A percentile compares a stretch with the other conserved stretches of the same genome.
These are phyloP conservation scores for Clonostachys byssicola DNA, from an alignment of 2,329 filamentous ascomycete genomes.

Conservation along the genomic window DNA sequence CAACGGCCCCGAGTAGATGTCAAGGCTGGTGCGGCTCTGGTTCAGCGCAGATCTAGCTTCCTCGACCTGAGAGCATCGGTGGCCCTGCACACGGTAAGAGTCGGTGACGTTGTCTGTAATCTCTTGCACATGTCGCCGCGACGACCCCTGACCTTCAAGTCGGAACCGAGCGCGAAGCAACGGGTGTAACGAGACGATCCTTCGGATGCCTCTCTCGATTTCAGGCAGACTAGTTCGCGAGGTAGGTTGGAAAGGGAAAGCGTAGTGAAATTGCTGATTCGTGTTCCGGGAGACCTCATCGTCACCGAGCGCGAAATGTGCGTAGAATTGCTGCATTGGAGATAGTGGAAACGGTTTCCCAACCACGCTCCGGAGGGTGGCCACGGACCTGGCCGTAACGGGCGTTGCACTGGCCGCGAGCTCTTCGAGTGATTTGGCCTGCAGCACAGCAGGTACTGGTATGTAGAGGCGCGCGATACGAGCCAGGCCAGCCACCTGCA, in stretches of 20 bases:
- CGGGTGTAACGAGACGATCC: neutral
- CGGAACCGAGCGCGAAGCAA: neutral
- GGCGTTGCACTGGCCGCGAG: too few species aligned
- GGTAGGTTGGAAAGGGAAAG: neutral
- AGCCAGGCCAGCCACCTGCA: slow-evolving; percentile 16
- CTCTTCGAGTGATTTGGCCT: too few species aligned
- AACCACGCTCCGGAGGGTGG: neutral
- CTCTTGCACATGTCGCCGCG: neutral
- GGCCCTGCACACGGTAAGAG: too few species aligned
- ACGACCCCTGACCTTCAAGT: neutral
- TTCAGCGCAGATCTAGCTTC: neutral
- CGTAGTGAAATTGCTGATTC: too few species aligned
- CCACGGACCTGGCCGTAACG: too few species aligned
- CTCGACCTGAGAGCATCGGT: neutral
- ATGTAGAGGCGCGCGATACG: too few species aligned
- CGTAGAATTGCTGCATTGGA: neutral
- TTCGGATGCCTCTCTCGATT: too few species aligned
- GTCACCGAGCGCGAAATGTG: neutral
- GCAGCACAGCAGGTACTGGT: too few species aligned
- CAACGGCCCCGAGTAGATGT: neutral
- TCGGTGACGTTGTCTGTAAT: too few species aligned
- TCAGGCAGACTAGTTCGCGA: too few species aligned
- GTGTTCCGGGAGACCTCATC: neutral
- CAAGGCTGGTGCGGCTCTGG: neutral
- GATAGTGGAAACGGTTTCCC: neutral